phyloP scores from a whole-genome alignment of 2,329 filamentous ascomycete genomes.

The Camillea tinctor region DNA sequence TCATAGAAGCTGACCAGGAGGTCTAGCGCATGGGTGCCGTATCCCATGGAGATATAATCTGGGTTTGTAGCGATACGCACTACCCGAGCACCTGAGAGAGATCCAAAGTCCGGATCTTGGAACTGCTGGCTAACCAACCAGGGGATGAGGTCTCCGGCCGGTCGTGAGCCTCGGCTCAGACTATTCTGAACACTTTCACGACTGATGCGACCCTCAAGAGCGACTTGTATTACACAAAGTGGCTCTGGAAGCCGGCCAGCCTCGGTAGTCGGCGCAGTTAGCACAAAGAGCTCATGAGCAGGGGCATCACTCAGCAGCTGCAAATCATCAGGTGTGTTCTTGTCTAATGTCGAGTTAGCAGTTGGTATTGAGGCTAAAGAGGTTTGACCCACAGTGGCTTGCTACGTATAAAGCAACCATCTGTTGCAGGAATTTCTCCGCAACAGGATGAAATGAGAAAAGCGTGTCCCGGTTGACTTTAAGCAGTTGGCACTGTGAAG shows the following conservation, averaged over 20 bases:
- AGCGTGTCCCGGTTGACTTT: slow-evolving; percentile 95
- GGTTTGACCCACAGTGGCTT: slow-evolving; percentile 74
- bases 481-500: slow-evolving; percentile 85
- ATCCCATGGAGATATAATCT: slow-evolving; percentile 89
- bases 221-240: slow-evolving; percentile 90
- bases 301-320: slow-evolving; percentile 98
- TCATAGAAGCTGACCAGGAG: slow-evolving; percentile 92
- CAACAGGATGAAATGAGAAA: slow-evolving; percentile 96
- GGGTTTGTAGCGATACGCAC: slow-evolving; percentile 96
- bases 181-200: slow-evolving; percentile 87
- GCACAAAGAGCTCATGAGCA: slow-evolving; percentile 91
- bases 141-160: slow-evolving; percentile 89
- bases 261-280: slow-evolving; percentile 82
- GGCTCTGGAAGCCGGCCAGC: slow-evolving; percentile 83
- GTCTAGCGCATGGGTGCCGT: slow-evolving; percentile 84
- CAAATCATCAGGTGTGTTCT: slow-evolving; percentile 97
- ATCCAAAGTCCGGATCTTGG: slow-evolving; percentile 94
- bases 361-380: background rate
- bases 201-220: slow-evolving; percentile 93
- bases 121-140: slow-evolving; percentile 98
- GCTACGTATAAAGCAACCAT: slow-evolving; percentile 98
- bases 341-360: slow-evolving; percentile 79
- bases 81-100: slow-evolving; percentile 84
- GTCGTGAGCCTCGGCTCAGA: slow-evolving; percentile 82
- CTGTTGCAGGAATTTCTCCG: slow-evolving; percentile 94